Conservation (phyloP, 75 land plant species). For the Cryptomeria japonica region DNA sequence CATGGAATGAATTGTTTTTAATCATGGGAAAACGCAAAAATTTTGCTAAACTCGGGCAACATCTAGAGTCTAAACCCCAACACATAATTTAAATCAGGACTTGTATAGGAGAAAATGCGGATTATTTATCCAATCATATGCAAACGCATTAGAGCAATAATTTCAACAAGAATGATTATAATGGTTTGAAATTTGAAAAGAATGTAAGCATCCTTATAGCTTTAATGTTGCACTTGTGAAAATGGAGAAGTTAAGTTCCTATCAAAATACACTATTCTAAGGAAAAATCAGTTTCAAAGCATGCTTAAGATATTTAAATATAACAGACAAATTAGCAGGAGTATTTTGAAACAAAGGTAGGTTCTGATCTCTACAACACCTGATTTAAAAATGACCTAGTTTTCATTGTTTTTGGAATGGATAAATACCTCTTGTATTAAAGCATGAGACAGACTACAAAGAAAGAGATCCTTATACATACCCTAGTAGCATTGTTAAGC, state of each 20-base stretch:
- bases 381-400: background rate
- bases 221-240: background rate
- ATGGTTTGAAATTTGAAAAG: no score
- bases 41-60: background rate
- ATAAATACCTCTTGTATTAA: background rate
- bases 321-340: background rate
- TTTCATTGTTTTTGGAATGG: background rate
- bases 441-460: background rate
- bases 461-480: constrained; percentile 28
- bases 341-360: background rate
- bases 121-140: background rate
- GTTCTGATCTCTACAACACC: background rate
- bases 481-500: constrained; percentile 89
- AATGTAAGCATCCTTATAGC: background rate
- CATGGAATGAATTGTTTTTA: background rate
- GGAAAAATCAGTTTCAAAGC: background rate
- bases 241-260: background rate
- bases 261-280: no score
- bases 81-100: background rate
- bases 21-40: background rate
- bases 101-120: background rate
- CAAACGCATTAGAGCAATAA: background rate
- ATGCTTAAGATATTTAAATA: background rate
- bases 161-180: background rate
- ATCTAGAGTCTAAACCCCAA: background rate